Evolutionary conservation across 2,329 filamentous ascomycete genomes (phyloP).

Genomic region (Apiospora arundinis): DNA sequence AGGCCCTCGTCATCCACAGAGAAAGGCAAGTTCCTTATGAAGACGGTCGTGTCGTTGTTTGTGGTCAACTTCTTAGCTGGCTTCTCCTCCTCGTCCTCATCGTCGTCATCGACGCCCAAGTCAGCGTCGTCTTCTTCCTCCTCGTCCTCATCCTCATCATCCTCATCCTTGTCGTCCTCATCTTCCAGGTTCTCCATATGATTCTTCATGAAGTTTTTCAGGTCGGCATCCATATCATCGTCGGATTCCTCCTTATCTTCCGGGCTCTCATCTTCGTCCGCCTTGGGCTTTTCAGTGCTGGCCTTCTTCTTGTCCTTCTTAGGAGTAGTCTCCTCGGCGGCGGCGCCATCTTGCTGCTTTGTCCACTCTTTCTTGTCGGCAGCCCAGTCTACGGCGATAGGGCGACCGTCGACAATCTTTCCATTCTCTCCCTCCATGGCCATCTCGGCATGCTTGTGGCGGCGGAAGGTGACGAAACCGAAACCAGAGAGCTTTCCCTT

Average conservation of each 20-base stretch:
- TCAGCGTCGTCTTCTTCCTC: slow-evolving; percentile 43
- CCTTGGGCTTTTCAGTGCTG: background rate
- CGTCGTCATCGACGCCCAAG: slow-evolving; percentile 29
- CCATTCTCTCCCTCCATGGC: slow-evolving; percentile 87
- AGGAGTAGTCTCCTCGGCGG: slow-evolving; percentile 24
- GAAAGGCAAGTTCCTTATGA: slow-evolving; percentile 94
- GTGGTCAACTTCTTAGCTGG: slow-evolving; percentile 48
- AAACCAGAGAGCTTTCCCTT: slow-evolving; percentile 83
- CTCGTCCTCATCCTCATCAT: slow-evolving; percentile 44
- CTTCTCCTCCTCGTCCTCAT: slow-evolving; percentile 43
- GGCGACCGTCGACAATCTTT: slow-evolving; percentile 85
- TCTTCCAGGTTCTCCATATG: slow-evolving; percentile 64
- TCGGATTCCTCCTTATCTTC: slow-evolving; percentile 40
- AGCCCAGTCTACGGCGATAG: slow-evolving; percentile 94
- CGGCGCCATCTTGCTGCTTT: slow-evolving; percentile 56
- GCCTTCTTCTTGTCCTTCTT: slow-evolving; percentile 43
- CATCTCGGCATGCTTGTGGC: slow-evolving; percentile 88
- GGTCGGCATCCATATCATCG: slow-evolving; percentile 49
- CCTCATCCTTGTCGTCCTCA: slow-evolving; percentile 57
- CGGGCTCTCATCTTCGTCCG: slow-evolving; percentile 37
- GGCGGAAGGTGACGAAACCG: slow-evolving; percentile 88
- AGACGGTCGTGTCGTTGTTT: slow-evolving; percentile 80
- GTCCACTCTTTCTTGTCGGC: slow-evolving; percentile 91
- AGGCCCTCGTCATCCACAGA: slow-evolving; percentile 82
- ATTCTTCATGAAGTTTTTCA: slow-evolving; percentile 64